phyloP scores from a whole-genome alignment of 2,329 filamentous ascomycete genomes.

The Aspergillus sp. region DNA sequence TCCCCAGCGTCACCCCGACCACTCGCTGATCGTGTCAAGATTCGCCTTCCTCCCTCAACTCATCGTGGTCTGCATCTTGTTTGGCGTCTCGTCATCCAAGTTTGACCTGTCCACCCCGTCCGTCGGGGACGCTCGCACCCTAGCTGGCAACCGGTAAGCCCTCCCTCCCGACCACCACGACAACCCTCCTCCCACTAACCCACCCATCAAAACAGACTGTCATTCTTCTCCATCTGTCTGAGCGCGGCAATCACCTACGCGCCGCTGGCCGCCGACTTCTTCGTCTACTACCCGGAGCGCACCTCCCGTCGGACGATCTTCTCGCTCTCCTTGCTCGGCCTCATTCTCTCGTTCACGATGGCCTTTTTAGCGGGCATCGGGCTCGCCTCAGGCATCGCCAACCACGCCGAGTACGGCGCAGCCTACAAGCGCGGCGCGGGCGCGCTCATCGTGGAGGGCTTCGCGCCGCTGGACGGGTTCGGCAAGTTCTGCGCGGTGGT shows the following conservation, averaged over 20 bases:
- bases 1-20: not conserved
- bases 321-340: constrained; percentile 55
- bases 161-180: no score
- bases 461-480: constrained; percentile 58
- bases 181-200: not conserved
- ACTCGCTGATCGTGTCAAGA: constrained; percentile 29
- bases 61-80: constrained; percentile 60
- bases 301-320: constrained; percentile 56
- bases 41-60: constrained; percentile 66
- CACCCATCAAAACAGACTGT: constrained; percentile 43
- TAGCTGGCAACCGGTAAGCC: constrained; percentile 47
- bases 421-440: constrained; percentile 62
- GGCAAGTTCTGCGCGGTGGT: constrained; percentile 67
- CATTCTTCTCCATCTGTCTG: constrained; percentile 69
- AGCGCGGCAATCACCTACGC: constrained; percentile 65
- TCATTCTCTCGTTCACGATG: constrained; percentile 59
- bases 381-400: constrained; percentile 57
- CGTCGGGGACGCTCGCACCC: constrained; percentile 50
- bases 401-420: constrained; percentile 53
- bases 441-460: constrained; percentile 63
- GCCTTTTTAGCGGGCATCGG: constrained; percentile 63
- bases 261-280: constrained; percentile 64
- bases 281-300: constrained; percentile 62
- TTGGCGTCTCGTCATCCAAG: constrained; percentile 59
- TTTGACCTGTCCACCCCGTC: constrained; percentile 58